These are phyloP conservation scores for Malus sieversii DNA, from an alignment of 306 rosid genomes.

Conservation along the genomic window DNA sequence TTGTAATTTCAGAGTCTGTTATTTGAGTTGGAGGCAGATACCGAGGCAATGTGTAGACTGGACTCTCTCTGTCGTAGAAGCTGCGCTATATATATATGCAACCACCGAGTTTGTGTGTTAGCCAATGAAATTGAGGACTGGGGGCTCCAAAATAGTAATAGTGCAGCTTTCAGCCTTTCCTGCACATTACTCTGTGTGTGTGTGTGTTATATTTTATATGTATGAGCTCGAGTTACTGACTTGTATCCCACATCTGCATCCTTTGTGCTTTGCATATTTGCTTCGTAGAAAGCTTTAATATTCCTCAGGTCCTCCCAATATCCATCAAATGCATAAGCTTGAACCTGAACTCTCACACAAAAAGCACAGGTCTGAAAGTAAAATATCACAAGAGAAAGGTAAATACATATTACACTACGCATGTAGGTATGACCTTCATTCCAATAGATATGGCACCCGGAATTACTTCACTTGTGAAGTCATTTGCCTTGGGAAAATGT, in stretches of 20 bases:
- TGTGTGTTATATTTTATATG: background rate
- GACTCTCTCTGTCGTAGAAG: constrained; percentile 20
- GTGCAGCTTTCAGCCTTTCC: background rate
- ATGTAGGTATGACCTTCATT: constrained; percentile 24
- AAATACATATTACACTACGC: background rate
- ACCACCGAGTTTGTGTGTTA: constrained; percentile 12
- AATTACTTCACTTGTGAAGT: constrained; percentile 31
- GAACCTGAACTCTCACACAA: constrained; percentile 9
- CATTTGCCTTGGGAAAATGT: constrained; percentile 23
- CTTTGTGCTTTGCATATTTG: constrained; percentile 32
- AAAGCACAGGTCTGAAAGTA: background rate
- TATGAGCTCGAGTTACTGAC: constrained; percentile 6
- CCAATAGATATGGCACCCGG: constrained; percentile 34
- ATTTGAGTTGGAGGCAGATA: constrained; percentile 33
- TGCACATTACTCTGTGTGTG: background rate
- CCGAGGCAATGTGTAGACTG: constrained; percentile 26
- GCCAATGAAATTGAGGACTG: background rate
- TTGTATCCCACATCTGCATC: constrained; percentile 14
- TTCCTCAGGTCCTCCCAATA: constrained; percentile 41
- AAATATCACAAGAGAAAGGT: background rate
- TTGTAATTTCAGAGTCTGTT: constrained; percentile 18
- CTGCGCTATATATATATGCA: constrained; percentile 2
- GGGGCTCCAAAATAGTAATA: background rate
- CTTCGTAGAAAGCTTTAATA: constrained; percentile 32
- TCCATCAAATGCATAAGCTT: constrained; percentile 26